Conservation (phyloP, 768 basidiomycete species). For the Tricholoma sp. region DNA sequence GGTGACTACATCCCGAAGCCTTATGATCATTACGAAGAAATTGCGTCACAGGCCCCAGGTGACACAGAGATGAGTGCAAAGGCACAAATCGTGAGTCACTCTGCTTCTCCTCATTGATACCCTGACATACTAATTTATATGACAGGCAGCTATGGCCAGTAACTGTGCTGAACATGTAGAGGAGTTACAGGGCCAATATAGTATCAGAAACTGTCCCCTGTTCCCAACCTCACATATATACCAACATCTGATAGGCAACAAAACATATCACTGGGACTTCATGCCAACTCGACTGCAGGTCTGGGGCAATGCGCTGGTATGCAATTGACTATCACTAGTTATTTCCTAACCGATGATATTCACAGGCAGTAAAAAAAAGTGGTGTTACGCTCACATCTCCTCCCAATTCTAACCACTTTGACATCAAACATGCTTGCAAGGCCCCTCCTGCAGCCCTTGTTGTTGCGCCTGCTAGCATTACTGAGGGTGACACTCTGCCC, state of each 20-base stretch:
- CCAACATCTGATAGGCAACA: neutral
- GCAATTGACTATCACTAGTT: neutral
- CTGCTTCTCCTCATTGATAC: neutral
- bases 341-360: neutral
- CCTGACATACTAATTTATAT: too few species aligned
- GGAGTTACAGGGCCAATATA: neutral
- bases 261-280: neutral
- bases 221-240: neutral
- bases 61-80: neutral
- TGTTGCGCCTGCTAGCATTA: neutral
- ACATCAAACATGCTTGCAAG: neutral
- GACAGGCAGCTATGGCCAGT: neutral
- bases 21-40: neutral
- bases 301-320: neutral
- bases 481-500: neutral
- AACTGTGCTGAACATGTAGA: neutral
- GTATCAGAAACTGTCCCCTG: neutral
- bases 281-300: neutral
- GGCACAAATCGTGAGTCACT: neutral
- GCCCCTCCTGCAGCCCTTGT: too few species aligned
- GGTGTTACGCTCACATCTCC: neutral
- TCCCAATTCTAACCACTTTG: neutral
- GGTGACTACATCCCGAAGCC: neutral
- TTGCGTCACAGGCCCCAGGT: neutral
- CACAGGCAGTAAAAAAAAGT: neutral